These are phyloP conservation scores for Mycena crocata DNA, from an alignment of 768 basidiomycete species.

Conservation along the genomic window DNA sequence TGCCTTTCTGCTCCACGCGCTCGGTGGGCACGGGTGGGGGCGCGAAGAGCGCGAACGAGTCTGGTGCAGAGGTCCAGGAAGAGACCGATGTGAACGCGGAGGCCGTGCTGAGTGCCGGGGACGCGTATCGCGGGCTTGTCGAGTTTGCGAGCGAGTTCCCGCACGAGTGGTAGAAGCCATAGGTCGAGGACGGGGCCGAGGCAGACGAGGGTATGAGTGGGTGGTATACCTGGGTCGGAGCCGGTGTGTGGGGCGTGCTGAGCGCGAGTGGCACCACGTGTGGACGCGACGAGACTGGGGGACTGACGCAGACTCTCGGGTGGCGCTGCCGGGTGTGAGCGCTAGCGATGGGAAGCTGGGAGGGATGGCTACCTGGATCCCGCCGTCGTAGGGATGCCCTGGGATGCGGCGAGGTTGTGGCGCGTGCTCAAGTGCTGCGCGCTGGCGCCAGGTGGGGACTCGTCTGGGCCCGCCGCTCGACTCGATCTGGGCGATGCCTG, in stretches of 20 bases:
- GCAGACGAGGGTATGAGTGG: conserved; percentile 59
- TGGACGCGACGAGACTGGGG: conserved; percentile 52
- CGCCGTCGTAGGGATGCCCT: conserved; percentile 19
- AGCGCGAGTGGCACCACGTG: conserved; percentile 48
- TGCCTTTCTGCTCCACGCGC: conserved; percentile 65
- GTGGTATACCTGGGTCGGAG: conserved; percentile 57
- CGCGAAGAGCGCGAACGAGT: conserved; percentile 32
- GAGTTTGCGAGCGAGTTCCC: conserved; percentile 44
- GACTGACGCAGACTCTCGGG: conserved; percentile 48
- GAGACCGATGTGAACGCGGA: conserved; percentile 68
- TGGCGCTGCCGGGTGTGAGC: conserved; percentile 24
- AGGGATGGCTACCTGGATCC: conserved; percentile 3
- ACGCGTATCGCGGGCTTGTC: conserved; percentile 62
- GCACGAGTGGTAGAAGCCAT: conserved; percentile 56
- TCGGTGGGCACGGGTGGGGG: conserved; percentile 44
- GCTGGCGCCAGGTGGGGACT: conserved; percentile 57
- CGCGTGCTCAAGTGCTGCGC: conserved; percentile 44
- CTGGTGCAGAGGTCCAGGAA: conserved; percentile 42
- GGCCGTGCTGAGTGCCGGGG: conserved; percentile 70
- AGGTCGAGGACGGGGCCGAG: conserved; percentile 59
- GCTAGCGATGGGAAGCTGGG: background rate
- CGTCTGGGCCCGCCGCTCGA: conserved; percentile 67
- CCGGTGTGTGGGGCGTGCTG: conserved; percentile 40
- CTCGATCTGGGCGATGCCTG: conserved; percentile 52
- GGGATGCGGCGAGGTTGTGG: background rate